These are phyloP conservation scores for Tylopilus plumbeoviolaceoides DNA, from an alignment of 768 basidiomycete species.

Conservation along the genomic window DNA sequence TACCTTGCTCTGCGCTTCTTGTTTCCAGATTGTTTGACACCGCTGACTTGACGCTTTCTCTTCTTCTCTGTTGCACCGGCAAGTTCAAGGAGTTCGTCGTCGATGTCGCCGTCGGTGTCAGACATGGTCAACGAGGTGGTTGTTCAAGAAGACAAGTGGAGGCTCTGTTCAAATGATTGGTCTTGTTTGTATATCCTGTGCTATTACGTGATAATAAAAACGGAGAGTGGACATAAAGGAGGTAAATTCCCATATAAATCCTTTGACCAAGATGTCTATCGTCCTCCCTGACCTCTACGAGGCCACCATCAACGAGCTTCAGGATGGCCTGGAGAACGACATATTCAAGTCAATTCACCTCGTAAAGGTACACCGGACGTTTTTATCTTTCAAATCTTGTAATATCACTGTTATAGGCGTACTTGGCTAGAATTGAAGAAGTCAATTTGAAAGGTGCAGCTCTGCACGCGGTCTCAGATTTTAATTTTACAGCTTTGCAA, in stretches of 20 bases:
- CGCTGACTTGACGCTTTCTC: constrained; percentile 53
- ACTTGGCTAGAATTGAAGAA: constrained; percentile 62
- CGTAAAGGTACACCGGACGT: constrained; percentile 42
- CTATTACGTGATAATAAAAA: constrained; percentile 15
- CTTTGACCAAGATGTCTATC: not conserved
- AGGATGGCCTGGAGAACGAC: constrained; percentile 46
- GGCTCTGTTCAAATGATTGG: constrained; percentile 13
- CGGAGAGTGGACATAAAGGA: not conserved
- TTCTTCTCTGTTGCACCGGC: constrained; percentile 68
- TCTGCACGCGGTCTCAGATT: constrained; percentile 56
- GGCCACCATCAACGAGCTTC: constrained; percentile 52
- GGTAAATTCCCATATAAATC: not conserved
- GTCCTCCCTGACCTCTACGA: constrained; percentile 54
- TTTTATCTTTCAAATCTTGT: too few relatives aligned
- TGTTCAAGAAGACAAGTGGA: not conserved
- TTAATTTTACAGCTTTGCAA: constrained; percentile 48
- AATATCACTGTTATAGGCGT: constrained; percentile 41
- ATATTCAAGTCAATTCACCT: constrained; percentile 58
- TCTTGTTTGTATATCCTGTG: constrained; percentile 16
- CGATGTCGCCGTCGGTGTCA: constrained; percentile 48
- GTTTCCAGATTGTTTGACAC: constrained; percentile 40
- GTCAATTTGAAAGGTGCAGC: constrained; percentile 60
- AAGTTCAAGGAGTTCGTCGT: constrained; percentile 77
- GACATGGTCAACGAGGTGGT: constrained; percentile 35
- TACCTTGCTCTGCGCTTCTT: constrained; percentile 76